Conservation (phyloP, 164 flowering plant genomes). For the Annona cherimola region DNA sequence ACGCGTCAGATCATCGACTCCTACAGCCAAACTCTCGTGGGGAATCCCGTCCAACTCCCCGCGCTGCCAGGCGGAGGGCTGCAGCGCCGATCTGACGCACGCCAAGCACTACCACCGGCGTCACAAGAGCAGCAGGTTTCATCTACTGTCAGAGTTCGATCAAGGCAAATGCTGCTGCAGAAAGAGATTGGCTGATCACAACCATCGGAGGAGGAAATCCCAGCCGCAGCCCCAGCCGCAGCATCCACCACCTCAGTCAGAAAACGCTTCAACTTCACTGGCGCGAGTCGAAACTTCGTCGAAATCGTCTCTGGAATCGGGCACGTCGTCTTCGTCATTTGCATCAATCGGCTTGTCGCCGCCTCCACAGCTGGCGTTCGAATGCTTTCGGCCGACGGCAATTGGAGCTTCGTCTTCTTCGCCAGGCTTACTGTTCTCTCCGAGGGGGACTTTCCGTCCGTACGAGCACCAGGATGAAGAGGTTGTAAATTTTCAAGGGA, state of each 20-base stretch:
- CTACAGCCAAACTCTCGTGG: no score
- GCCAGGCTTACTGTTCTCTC: constrained; percentile 38
- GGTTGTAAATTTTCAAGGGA: no score
- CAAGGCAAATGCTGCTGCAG: constrained; percentile 70
- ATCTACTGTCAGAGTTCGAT: constrained; percentile 61
- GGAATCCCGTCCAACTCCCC: no score
- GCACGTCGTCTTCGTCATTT: constrained; percentile 44
- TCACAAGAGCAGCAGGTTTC: constrained; percentile 76
- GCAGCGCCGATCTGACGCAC: no score
- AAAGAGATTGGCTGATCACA: constrained; percentile 69
- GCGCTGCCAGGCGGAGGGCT: no score
- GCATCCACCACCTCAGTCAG: constrained; percentile 16
- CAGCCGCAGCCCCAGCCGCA: constrained; percentile 23
- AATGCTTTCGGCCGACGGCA: constrained; percentile 33
- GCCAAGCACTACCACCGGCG: no score
- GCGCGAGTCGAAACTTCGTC: constrained; percentile 23
- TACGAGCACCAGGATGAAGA: constrained; percentile 8
- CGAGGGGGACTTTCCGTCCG: constrained; percentile 1
- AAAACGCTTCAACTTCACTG: constrained; percentile 21
- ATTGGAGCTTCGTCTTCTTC: constrained; percentile 33
- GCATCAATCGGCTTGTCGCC: constrained; percentile 65
- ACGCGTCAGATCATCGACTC: no score
- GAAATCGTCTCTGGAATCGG: constrained; percentile 64
- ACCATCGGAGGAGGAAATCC: constrained; percentile 56
- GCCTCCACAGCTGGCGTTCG: constrained; percentile 47